Base-by-base conservation (phyloP, 1,139 yeast genomes). In the Magnusiomyces magnusii region DNA sequence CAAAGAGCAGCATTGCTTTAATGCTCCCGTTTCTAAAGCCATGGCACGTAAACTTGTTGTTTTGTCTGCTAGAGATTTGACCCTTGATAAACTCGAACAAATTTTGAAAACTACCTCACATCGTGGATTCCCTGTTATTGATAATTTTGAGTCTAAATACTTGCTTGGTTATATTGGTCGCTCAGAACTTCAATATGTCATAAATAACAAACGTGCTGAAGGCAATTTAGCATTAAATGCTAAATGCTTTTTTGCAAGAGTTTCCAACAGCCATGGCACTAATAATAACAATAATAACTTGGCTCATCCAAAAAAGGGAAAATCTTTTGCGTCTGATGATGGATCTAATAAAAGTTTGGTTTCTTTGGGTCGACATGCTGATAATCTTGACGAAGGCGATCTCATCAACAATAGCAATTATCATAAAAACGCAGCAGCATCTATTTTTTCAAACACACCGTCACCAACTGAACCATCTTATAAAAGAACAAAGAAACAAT, bases 1-100 rank as follows among this genome's bases (percentile, higher is more conserved):
- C 10, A 85, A 86, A 64, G 91, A 86, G 64, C 89, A 85, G 57
- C 82, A 80, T 55, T 72, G 75, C 31, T 83, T 85, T 65, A 80
- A 80, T 51, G 76, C 75, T 3, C 77, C 77, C 1, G 88, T 86
- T 0, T 76, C 75, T 15, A 80, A 81, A 61, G 89, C 93, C 2
- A 89, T 89, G 96, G 77, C 87, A 0, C 70, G 69, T 17, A 42
- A 52, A 3, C 73, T 84, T 0, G 79, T 81, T 1, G 77, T 81
- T 0, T 68, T 87, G 28, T 79, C 85, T 1, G 73, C 77, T 13
- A 69, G 71, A 23, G 73, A 75, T 3, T 60, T 81, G 57, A 70
- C 75, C 0, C 66, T 78, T 25, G 61, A 55, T 23, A 64, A 67
- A 13, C 63, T 70, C n/a, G 66, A 69, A 63, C 58, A 61, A 9